Conservation (phyloP, 2,329 filamentous ascomycete genomes). For the Phoma sp. region DNA sequence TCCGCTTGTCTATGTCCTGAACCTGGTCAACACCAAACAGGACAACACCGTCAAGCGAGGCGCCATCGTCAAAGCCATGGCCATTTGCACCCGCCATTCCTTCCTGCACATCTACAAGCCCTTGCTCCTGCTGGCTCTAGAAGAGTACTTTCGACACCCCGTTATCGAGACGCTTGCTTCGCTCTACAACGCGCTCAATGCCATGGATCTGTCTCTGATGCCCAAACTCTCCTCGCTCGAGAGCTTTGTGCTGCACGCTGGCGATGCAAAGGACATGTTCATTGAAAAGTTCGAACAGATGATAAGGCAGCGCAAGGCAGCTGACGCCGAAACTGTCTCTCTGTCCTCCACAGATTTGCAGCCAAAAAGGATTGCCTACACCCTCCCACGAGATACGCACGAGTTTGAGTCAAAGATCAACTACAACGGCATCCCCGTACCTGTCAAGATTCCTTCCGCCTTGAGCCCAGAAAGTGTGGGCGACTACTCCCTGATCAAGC, state of each 20-base stretch:
- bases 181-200: constrained; percentile 91
- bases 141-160: constrained; percentile 96
- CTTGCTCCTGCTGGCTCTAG: constrained; percentile 84
- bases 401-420: constrained; percentile 95
- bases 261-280: constrained; percentile 94
- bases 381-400: constrained; percentile 89
- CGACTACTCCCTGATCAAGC: constrained; percentile 95
- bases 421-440: constrained; percentile 96
- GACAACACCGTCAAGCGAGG: constrained; percentile 92
- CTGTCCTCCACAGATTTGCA: constrained; percentile 47
- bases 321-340: constrained; percentile 58
- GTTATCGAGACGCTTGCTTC: constrained; percentile 85
- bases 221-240: constrained; percentile 84
- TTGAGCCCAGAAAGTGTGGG: constrained; percentile 95
- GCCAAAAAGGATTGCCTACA: constrained; percentile 67
- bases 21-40: constrained; percentile 97
- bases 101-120: constrained; percentile 99
- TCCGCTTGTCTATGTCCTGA: constrained; percentile 94
- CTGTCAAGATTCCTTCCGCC: constrained; percentile 93
- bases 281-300: constrained; percentile 97
- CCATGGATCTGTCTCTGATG: constrained; percentile 95
- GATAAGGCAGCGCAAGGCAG: constrained; percentile 79
- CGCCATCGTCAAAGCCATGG: constrained; percentile 97
- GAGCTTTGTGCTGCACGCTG: constrained; percentile 83
- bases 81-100: constrained; percentile 95